Percentiles rank a stretch among this genome's conserved stretches.
phyloP scores from a whole-genome alignment of 371 early-diverging fungal species.

The Entomophthora muscae region DNA sequence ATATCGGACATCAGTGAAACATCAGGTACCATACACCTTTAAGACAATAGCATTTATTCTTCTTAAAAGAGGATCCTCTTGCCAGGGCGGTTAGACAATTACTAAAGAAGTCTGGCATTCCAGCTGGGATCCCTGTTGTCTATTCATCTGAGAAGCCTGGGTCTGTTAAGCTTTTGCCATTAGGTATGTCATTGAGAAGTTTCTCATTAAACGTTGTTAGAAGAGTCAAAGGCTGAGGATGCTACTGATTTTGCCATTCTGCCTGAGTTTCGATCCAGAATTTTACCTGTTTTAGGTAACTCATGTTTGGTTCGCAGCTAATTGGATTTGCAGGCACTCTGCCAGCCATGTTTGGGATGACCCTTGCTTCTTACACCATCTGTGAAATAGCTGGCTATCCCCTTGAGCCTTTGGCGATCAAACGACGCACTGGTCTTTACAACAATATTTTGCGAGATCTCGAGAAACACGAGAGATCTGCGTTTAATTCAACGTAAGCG shows the following conservation, averaged over 20 bases:
- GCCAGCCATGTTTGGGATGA: conserved; percentile 85
- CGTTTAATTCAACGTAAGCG: conserved; percentile 25
- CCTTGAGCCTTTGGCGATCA: conserved; percentile 63
- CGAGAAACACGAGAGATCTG: conserved; percentile 34
- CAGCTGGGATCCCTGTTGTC: conserved; percentile 62
- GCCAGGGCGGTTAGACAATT: conserved; percentile 65
- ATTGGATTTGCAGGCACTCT: conserved; percentile 39
- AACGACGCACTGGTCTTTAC: conserved; percentile 57
- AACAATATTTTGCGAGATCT: conserved; percentile 52
- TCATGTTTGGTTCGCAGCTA: background rate
- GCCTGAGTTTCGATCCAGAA: conserved; percentile 73
- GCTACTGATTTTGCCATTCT: conserved; percentile 76
- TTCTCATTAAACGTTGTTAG: conserved; percentile 12
- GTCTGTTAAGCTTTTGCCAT: conserved; percentile 57
- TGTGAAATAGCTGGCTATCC: conserved; percentile 57
- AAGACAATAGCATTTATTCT: background rate
- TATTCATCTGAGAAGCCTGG: conserved; percentile 85
- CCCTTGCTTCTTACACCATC: conserved; percentile 72
- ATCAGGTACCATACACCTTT: conserved; percentile 30
- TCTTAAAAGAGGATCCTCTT: conserved; percentile 66
- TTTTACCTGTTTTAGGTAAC: conserved; percentile 65
- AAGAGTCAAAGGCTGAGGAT: conserved; percentile 56
- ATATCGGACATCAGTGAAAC: conserved; percentile 88
- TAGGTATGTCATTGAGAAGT: conserved; percentile 17
- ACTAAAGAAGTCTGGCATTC: conserved; percentile 48